These are phyloP conservation scores for Botryosphaeria agaves DNA, from an alignment of 2,329 filamentous ascomycete species.

Conservation along the genomic window DNA sequence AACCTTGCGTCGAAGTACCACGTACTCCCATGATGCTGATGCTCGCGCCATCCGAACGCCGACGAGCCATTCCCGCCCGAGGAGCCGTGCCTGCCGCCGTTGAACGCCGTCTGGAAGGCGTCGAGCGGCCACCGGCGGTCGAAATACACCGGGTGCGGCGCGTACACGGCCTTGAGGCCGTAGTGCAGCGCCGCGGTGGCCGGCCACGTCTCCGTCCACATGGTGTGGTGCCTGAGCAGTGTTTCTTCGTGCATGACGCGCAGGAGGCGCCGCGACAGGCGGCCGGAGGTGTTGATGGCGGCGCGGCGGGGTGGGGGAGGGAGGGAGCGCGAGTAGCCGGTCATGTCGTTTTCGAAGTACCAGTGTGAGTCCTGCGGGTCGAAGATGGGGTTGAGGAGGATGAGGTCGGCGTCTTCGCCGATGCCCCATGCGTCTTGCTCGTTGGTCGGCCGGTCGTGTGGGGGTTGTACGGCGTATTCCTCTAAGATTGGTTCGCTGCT, in stretches of 20 bases:
- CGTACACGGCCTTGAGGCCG: constrained; percentile 82
- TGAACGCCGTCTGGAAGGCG: constrained; percentile 64
- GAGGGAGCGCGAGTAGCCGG: constrained; percentile 40
- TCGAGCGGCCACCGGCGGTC: constrained; percentile 72
- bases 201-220: constrained; percentile 96
- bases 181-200: constrained; percentile 76
- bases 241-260: constrained; percentile 85
- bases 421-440: constrained; percentile 75
- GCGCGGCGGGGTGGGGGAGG: constrained; percentile 77
- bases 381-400: constrained; percentile 83
- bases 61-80: constrained; percentile 51
- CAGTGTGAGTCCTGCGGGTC: constrained; percentile 78
- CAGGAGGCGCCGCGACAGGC: constrained; percentile 66
- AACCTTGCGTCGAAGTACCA: constrained; percentile 91
- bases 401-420: constrained; percentile 77
- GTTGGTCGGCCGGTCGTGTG: constrained; percentile 59
- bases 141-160: constrained; percentile 74
- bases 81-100: constrained; percentile 55
- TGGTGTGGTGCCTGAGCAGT: constrained; percentile 68
- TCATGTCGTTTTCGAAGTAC: constrained; percentile 26
- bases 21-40: constrained; percentile 70
- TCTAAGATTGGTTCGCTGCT: too few species aligned
- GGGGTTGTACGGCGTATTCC: constrained; percentile 47
- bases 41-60: constrained; percentile 46
- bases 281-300: constrained; percentile 74